Conservation (phyloP, 768 basidiomycete genomes). For the Boletus fagicola region DNA sequence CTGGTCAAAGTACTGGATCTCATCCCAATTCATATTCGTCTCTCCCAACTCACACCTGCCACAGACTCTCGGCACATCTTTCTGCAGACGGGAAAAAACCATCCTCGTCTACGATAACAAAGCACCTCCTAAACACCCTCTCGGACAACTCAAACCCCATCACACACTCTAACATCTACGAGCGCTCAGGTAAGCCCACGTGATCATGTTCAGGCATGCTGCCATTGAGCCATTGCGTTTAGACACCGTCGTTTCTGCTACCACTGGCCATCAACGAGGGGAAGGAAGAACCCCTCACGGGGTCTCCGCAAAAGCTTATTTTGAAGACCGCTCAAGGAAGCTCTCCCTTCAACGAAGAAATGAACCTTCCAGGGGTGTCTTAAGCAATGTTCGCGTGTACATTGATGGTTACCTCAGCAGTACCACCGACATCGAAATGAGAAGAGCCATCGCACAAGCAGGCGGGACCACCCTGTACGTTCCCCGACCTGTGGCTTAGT, state of each 20-base stretch:
- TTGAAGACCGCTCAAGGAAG: slow-evolving; percentile 46
- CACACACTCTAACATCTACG: slow-evolving; percentile 64
- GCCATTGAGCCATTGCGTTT: neutral
- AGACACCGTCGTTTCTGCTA: slow-evolving; percentile 62
- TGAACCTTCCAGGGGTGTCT: slow-evolving; percentile 23
- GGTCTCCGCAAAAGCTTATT: slow-evolving; percentile 36
- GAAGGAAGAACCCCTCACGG: slow-evolving; percentile 39
- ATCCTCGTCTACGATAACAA: slow-evolving; percentile 50
- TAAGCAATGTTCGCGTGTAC: slow-evolving; percentile 54
- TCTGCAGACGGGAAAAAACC: slow-evolving; percentile 33
- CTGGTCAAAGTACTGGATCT: slow-evolving; percentile 13
- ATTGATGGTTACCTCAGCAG: slow-evolving; percentile 67
- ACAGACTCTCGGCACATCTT: slow-evolving; percentile 32
- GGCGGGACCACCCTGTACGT: slow-evolving; percentile 68
- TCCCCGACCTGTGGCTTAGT: neutral
- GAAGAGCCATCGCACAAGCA: slow-evolving; percentile 57
- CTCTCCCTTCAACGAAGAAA: slow-evolving; percentile 35
- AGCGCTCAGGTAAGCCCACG: slow-evolving; percentile 53
- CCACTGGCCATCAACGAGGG: slow-evolving; percentile 67
- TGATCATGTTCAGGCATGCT: neutral
- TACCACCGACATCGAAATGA: slow-evolving; percentile 82
- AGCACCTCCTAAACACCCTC: slow-evolving; percentile 59
- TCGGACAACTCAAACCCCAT: slow-evolving; percentile 71
- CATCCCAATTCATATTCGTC: neutral
- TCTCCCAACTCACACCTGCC: neutral